These are phyloP conservation scores for Cryphonectria parasitica DNA, from an alignment of 2,329 filamentous ascomycete species.

Conservation along the genomic window DNA sequence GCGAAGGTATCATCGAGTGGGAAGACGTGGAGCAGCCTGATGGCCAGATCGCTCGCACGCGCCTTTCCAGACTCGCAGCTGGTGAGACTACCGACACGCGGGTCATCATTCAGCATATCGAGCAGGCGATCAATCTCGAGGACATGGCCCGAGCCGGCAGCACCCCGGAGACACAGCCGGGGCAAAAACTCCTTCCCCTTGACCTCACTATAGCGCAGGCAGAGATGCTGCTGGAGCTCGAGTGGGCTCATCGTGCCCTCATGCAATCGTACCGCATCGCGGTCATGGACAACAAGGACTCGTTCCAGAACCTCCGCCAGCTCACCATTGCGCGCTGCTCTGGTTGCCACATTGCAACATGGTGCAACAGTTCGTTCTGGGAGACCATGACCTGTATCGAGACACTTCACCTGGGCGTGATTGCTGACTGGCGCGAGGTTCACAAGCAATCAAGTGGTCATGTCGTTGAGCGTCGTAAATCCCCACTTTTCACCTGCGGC, in stretches of 20 bases:
- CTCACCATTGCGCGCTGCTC: slow-evolving; percentile 69
- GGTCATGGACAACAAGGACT: slow-evolving; percentile 61
- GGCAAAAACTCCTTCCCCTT: slow-evolving; percentile 40
- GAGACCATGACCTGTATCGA: slow-evolving; percentile 56
- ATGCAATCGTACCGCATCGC: slow-evolving; percentile 69
- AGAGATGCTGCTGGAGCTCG: slow-evolving; percentile 69
- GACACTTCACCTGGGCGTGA: slow-evolving; percentile 61
- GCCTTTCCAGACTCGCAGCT: slow-evolving; percentile 28
- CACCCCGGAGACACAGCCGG: slow-evolving; percentile 34
- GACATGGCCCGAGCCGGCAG: background rate
- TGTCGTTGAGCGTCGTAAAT: slow-evolving; percentile 41
- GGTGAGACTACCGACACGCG: slow-evolving; percentile 11
- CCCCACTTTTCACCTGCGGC: slow-evolving; percentile 55
- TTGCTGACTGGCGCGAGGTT: slow-evolving; percentile 69
- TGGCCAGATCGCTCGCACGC: slow-evolving; percentile 36
- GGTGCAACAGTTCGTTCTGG: slow-evolving; percentile 67
- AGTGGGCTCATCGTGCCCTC: slow-evolving; percentile 71
- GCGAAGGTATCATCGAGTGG: slow-evolving; percentile 27
- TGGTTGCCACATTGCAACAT: slow-evolving; percentile 59
- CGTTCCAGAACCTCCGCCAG: slow-evolving; percentile 58
- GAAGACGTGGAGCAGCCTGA: slow-evolving; percentile 12
- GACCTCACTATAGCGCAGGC: slow-evolving; percentile 65
- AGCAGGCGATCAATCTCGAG: slow-evolving; percentile 13
- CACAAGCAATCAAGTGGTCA: slow-evolving; percentile 54
- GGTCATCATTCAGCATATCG: slow-evolving; percentile 17